A percentile compares a stretch with the other conserved stretches of the same genome.
phyloP scores from a whole-genome alignment of 257 asterid species.

The Plantago elongata region DNA sequence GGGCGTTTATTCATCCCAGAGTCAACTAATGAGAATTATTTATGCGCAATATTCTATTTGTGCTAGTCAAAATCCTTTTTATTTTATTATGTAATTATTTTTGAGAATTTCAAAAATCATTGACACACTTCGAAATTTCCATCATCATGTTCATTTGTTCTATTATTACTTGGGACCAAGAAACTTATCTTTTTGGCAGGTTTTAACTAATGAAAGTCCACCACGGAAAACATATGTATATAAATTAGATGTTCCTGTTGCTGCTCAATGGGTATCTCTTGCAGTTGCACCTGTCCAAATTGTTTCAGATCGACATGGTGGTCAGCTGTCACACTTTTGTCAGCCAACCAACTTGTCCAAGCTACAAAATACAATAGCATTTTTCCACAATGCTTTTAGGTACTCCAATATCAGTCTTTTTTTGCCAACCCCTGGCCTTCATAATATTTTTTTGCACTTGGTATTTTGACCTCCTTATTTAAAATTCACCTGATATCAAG shows the following conservation, averaged over 20 bases:
- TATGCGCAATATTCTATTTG: too few species aligned
- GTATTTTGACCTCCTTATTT: too few species aligned
- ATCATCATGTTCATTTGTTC: not conserved
- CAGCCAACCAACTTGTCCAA: constrained; percentile 67
- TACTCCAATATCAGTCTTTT: constrained; percentile 25
- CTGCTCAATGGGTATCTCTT: constrained; percentile 89
- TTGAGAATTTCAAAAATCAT: too few species aligned
- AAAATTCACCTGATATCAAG: constrained; percentile 13
- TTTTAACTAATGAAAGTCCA: constrained; percentile 84
- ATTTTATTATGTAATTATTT: too few species aligned
- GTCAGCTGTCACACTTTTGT: constrained; percentile 68
- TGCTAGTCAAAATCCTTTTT: too few species aligned
- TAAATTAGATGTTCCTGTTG: constrained; percentile 81
- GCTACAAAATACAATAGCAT: constrained; percentile 71
- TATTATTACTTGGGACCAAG: constrained; percentile 7
- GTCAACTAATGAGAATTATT: too few species aligned
- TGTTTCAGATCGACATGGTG: constrained; percentile 72
- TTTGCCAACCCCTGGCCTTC: constrained; percentile 16
- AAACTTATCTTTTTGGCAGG: constrained; percentile 34
- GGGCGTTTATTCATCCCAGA: too few species aligned
- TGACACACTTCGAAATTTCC: too few species aligned
- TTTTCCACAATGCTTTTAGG: constrained; percentile 89
- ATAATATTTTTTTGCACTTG: constrained; percentile 16
- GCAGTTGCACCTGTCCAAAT: constrained; percentile 89
- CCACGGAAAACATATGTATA: constrained; percentile 84